Percentiles rank a stretch among this genome's conserved stretches.
phyloP scores from a whole-genome alignment of 768 basidiomycete genomes.

The Lactarius hengduanensis region DNA sequence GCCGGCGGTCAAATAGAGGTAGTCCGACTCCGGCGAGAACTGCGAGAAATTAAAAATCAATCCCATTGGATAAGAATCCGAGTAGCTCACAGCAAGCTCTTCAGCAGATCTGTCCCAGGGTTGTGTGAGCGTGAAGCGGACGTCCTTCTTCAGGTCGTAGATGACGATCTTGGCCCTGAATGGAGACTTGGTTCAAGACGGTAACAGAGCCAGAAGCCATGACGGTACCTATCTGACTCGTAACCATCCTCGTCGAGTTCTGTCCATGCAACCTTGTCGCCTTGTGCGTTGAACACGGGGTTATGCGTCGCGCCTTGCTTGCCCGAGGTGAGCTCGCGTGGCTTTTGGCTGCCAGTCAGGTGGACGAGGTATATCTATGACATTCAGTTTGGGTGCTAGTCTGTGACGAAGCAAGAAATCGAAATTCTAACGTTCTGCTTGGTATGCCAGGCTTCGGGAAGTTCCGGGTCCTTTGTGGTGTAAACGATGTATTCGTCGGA shows the following conservation, averaged over 20 bases:
- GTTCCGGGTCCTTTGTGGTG: slow-evolving; percentile 78
- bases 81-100: slow-evolving; percentile 50
- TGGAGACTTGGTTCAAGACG: background rate
- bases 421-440: slow-evolving; percentile 66
- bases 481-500: slow-evolving; percentile 70
- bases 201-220: background rate
- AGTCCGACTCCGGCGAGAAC: slow-evolving; percentile 73
- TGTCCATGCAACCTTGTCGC: slow-evolving; percentile 80
- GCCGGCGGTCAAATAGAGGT: slow-evolving; percentile 72
- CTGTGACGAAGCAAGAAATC: slow-evolving; percentile 3
- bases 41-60: slow-evolving; percentile 32
- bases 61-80: background rate
- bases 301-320: slow-evolving; percentile 77
- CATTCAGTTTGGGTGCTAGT: slow-evolving; percentile 6
- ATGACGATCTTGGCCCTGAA: slow-evolving; percentile 72
- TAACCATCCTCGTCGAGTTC: slow-evolving; percentile 87
- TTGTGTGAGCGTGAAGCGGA: slow-evolving; percentile 72
- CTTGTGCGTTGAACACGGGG: slow-evolving; percentile 66
- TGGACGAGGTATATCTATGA: slow-evolving; percentile 67
- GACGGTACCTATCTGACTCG: slow-evolving; percentile 72
- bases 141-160: slow-evolving; percentile 66
- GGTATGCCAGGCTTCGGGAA: slow-evolving; percentile 82
- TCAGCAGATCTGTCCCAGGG: slow-evolving; percentile 83
- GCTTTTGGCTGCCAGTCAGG: slow-evolving; percentile 48
- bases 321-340: slow-evolving; percentile 76